Evolutionary conservation across 1,139 yeast species (phyloP), one percentile per base, ranked within the genome.

Genomic region (Yamadazyma siamensis): DNA sequence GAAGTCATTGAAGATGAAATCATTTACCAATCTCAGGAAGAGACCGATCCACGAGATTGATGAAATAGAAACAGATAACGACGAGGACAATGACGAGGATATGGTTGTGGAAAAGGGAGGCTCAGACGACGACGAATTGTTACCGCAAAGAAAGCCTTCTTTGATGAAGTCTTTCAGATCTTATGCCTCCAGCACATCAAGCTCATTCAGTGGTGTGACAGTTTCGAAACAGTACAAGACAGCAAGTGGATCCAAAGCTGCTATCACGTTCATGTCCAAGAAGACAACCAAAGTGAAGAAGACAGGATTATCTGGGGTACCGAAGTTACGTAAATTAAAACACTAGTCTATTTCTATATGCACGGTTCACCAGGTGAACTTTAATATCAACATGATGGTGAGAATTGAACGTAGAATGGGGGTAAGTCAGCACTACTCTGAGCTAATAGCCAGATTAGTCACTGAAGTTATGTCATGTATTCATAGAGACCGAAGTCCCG

Each of bases 201-300:
- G 61, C 64, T 38, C 67, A 54, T 68, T 68, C 44, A 62, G 73
- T 22, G 79, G 80, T 3, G 84, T 79, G 23, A 75, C 76, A 0
- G 58, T 75, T 9, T 69, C 77, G 29, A 76, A 72, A 28, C 71
- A 71, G 23, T 75, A 76, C 43, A 77, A 67, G 45, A 69, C 70
- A 13, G 80, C 77, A 1, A 64, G 77, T 2, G 77, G 81, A 5
- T 64, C 77, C 2, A 74, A 68, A 41, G 77, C 84, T 0, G 75
- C 85, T 2, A 71, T 79, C 35, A 73, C 81, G 14, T 75, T 66
- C 35, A 52, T 77, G 52, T 59, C 71, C 4, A 73, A 71, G 33
- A 63, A 39, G 28, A 52, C 77, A 52, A 59, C 71, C 4, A 73
- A 71, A 33, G 63, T 39, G 28, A 31, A 26, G 19, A 26, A 23